Conservation (phyloP, 352 stramenopile species). For the Phytophthora idaei region DNA sequence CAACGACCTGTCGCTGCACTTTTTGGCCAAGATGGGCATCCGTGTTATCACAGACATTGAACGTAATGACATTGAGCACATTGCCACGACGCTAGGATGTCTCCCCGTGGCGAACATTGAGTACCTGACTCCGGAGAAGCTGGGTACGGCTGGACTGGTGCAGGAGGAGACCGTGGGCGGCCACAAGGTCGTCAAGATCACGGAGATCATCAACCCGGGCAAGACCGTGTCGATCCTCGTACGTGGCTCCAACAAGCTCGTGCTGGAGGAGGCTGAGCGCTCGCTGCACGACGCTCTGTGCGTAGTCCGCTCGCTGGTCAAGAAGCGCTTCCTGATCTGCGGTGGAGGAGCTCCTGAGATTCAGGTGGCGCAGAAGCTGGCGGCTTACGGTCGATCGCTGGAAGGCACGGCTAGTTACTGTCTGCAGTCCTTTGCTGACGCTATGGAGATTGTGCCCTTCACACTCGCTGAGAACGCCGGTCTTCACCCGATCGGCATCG, state of each 20-base stretch:
- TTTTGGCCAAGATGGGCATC: conserved; percentile 99
- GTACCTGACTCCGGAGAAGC: conserved; percentile 97
- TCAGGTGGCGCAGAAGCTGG: conserved; percentile 94
- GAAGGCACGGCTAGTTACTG: conserved; percentile 97
- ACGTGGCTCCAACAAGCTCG: conserved; percentile 98
- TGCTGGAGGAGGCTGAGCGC: conserved; percentile 98
- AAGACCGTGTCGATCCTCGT: conserved; percentile 98
- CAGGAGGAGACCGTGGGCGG: conserved; percentile 95
- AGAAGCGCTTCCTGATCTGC: conserved; percentile 98
- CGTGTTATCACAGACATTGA: conserved; percentile 99
- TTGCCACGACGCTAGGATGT: conserved; percentile 96
- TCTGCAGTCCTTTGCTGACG: conserved; percentile 96
- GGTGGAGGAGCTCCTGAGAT: conserved; percentile 97
- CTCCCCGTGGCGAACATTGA: conserved; percentile 98
- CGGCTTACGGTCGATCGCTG: conserved; percentile 93
- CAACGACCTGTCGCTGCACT: conserved; percentile 99
- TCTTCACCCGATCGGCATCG: conserved; percentile 98
- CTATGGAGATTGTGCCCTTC: conserved; percentile 98
- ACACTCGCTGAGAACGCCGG: conserved; percentile 99
- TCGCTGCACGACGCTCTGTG: conserved; percentile 99
- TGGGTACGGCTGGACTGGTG: conserved; percentile 94
- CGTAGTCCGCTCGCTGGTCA: conserved; percentile 98
- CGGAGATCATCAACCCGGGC: conserved; percentile 94
- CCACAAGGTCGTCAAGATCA: conserved; percentile 99
- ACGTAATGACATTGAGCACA: conserved; percentile 99